Evolutionary conservation across 2,329 filamentous ascomycete genomes (phyloP).

Genomic region (Botryotinia calthae): DNA sequence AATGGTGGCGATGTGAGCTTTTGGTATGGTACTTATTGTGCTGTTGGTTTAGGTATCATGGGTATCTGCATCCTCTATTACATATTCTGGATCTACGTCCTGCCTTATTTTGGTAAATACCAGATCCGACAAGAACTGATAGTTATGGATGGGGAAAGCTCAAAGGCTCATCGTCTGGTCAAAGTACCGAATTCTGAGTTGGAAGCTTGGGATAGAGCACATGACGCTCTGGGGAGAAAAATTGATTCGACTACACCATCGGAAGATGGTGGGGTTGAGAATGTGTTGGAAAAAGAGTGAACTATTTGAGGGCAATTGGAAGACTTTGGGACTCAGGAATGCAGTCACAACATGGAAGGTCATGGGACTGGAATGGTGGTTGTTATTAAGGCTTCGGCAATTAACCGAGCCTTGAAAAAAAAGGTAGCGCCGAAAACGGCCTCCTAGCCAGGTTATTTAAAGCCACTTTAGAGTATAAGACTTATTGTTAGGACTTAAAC

Average conservation of each 20-base stretch:
- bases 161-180: slow-evolving; percentile 48
- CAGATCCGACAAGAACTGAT: slow-evolving; percentile 54
- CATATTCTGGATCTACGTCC: slow-evolving; percentile 53
- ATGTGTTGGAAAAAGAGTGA: neutral
- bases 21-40: slow-evolving; percentile 69
- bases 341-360: slow-evolving; percentile 18
- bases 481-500: neutral
- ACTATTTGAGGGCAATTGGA: neutral
- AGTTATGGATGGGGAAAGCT: slow-evolving; percentile 47
- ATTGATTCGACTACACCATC: neutral
- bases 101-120: slow-evolving; percentile 55
- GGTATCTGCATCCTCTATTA: slow-evolving; percentile 57
- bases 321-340: neutral
- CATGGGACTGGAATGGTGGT: slow-evolving; percentile 14
- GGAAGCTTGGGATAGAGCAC: slow-evolving; percentile 55
- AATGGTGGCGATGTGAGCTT: slow-evolving; percentile 66
- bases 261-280: neutral
- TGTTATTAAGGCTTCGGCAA: neutral
- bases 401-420: slow-evolving; percentile 16
- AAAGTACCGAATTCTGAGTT: slow-evolving; percentile 53
- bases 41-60: slow-evolving; percentile 60
- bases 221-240: slow-evolving; percentile 45
- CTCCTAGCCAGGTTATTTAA: neutral
- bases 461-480: neutral
- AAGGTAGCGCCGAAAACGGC: neutral